phyloP scores from a whole-genome alignment of 208 protist genomes.

The Angomonas ambiguus region DNA sequence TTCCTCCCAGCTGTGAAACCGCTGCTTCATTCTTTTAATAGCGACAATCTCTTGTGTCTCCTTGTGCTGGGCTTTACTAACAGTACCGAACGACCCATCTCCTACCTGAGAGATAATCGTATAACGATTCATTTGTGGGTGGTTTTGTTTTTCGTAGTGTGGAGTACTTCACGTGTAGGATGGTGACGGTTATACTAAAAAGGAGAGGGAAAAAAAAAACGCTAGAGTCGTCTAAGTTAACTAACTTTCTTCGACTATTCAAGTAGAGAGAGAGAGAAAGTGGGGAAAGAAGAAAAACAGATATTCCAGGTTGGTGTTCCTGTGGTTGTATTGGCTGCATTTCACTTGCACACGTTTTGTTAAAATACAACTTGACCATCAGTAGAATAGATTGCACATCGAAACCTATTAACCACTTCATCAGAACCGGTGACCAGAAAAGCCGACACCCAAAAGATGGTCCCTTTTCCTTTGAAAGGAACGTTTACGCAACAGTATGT shows the following conservation, averaged over 20 bases:
- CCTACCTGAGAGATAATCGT: conserved; percentile 93
- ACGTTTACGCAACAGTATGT: no score
- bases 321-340: no score
- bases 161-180: neutral
- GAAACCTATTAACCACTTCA: no score
- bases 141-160: neutral
- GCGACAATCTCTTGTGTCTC: conserved; percentile 94
- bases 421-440: no score
- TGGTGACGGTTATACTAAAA: neutral
- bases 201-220: neutral
- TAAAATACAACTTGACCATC: no score
- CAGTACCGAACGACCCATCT: conserved; percentile 97
- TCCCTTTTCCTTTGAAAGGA: no score
- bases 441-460: no score
- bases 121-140: conserved; percentile 90
- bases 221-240: no score
- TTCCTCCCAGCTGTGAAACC: conserved; percentile 97
- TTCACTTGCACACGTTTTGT: no score
- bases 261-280: conserved; percentile 6
- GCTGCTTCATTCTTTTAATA: conserved; percentile 99
- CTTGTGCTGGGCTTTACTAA: conserved; percentile 91
- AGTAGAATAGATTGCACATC: no score
- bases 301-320: no score
- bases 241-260: no score
- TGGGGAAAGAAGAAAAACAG: conserved; percentile 7